Evolutionary conservation across 768 basidiomycete species (phyloP).

Genomic region (Mycena latifolia): DNA sequence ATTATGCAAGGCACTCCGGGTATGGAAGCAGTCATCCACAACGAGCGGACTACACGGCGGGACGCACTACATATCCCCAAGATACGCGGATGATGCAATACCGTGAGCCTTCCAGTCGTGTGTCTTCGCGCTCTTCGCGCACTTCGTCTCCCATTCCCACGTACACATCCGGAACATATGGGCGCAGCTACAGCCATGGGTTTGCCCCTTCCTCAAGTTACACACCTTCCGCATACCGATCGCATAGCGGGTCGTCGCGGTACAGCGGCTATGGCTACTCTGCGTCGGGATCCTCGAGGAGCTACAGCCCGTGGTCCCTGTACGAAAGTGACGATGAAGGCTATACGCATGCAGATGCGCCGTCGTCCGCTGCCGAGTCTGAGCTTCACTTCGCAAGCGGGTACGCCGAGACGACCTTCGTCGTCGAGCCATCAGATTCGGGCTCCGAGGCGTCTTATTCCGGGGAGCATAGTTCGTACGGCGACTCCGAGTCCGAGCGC

Average conservation of each 20-base stretch:
- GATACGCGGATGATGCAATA: slow-evolving; percentile 19
- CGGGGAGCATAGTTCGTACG: slow-evolving; percentile 14
- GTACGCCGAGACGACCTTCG: slow-evolving; percentile 17
- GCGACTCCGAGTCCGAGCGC: slow-evolving; percentile 9
- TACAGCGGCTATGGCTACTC: slow-evolving; percentile 25
- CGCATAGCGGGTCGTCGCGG: slow-evolving; percentile 16
- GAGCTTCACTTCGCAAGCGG: slow-evolving; percentile 17
- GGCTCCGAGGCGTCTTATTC: slow-evolving; percentile 25
- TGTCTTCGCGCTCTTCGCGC: slow-evolving; percentile 16
- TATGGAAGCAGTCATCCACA: slow-evolving; percentile 9
- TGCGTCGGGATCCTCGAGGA: slow-evolving; percentile 11
- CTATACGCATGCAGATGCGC: background rate
- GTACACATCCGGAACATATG: background rate
- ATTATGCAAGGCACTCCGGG: slow-evolving; percentile 13
- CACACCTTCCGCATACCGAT: slow-evolving; percentile 4
- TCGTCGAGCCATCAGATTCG: slow-evolving; percentile 28
- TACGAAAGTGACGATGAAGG: slow-evolving; percentile 20
- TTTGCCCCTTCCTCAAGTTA: slow-evolving; percentile 18
- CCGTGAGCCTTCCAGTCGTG: slow-evolving; percentile 12
- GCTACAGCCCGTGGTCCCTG: slow-evolving; percentile 5
- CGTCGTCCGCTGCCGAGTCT: slow-evolving; percentile 9
- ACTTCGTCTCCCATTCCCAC: slow-evolving; percentile 5
- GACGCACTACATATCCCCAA: slow-evolving; percentile 10
- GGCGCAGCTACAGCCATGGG: slow-evolving; percentile 9
- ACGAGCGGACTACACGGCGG: background rate